Evolutionary conservation across 73 alveolate species (phyloP).

Genomic region (Halteria grandinella): DNA sequence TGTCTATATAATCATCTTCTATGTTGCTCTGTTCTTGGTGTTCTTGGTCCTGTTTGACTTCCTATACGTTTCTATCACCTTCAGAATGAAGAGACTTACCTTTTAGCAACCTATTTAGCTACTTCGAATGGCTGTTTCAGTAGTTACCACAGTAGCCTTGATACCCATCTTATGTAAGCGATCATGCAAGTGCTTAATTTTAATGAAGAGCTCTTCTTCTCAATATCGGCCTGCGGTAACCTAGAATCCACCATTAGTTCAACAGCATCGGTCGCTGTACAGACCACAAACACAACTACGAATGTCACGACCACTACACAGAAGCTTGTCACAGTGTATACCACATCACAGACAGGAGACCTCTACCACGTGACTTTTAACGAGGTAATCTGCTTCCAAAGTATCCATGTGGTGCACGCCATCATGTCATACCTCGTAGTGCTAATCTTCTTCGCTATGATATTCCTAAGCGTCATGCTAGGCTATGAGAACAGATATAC

Average conservation of each 20-base stretch:
- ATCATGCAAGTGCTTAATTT: neutral
- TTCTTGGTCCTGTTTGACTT: constrained; percentile 49
- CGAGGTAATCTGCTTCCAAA: constrained; percentile 44
- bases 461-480: constrained; percentile 15
- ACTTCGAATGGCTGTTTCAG: constrained; percentile 13
- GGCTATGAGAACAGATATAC: constrained; percentile 46
- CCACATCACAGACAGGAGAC: no score
- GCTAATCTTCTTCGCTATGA: neutral
- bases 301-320: no score
- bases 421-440: constrained; percentile 24
- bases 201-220: constrained; percentile 33
- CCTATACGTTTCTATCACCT: constrained; percentile 53
- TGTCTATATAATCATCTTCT: constrained; percentile 34
- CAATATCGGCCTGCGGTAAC: constrained; percentile 42
- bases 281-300: no score
- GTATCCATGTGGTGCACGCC: constrained; percentile 52
- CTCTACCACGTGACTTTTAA: constrained; percentile 9
- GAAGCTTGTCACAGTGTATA: no score
- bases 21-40: constrained; percentile 45
- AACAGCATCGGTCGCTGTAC: no score
- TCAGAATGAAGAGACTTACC: constrained; percentile 46
- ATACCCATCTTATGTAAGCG: constrained; percentile 50
- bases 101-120: constrained; percentile 66
- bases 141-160: constrained; percentile 29
- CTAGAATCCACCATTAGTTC: no score